phyloP scores from a whole-genome alignment of 2,329 filamentous ascomycete species.

The Fusarium sp. region DNA sequence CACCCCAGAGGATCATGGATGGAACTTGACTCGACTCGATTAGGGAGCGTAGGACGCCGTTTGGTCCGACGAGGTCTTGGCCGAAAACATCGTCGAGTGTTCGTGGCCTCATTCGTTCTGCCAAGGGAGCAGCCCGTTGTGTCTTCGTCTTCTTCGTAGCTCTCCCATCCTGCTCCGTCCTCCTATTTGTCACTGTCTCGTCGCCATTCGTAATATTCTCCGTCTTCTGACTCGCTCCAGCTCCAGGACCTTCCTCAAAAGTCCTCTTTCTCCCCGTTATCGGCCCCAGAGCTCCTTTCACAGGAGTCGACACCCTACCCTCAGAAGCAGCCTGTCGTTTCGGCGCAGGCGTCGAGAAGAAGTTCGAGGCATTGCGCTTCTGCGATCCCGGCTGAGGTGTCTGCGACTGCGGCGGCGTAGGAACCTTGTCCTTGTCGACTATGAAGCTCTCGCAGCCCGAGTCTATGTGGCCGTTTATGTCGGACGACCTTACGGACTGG shows the following conservation, averaged over 20 bases:
- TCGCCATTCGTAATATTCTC: conserved; percentile 19
- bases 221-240: conserved; percentile 16
- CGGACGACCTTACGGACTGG: conserved; percentile 71
- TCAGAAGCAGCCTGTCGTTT: conserved; percentile 58
- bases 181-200: conserved; percentile 9
- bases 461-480: conserved; percentile 93
- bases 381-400: conserved; percentile 52
- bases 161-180: conserved; percentile 48
- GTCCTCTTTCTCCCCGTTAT: conserved; percentile 57
- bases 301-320: conserved; percentile 46
- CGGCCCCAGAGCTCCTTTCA: conserved; percentile 45
- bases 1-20: conserved; percentile 94
- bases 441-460: conserved; percentile 76
- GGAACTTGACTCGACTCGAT: conserved; percentile 87
- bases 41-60: conserved; percentile 83
- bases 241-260: conserved; percentile 63
- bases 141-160: conserved; percentile 71
- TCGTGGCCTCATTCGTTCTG: conserved; percentile 89
- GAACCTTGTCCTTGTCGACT: conserved; percentile 57
- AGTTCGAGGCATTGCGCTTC: conserved; percentile 64
- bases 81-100: conserved; percentile 87
- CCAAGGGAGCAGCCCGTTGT: conserved; percentile 79
- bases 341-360: conserved; percentile 68
- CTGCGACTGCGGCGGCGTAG: conserved; percentile 44
- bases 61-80: conserved; percentile 85